Conservation (phyloP, 108 stramenopile species). For the Nitzschia sp. region DNA sequence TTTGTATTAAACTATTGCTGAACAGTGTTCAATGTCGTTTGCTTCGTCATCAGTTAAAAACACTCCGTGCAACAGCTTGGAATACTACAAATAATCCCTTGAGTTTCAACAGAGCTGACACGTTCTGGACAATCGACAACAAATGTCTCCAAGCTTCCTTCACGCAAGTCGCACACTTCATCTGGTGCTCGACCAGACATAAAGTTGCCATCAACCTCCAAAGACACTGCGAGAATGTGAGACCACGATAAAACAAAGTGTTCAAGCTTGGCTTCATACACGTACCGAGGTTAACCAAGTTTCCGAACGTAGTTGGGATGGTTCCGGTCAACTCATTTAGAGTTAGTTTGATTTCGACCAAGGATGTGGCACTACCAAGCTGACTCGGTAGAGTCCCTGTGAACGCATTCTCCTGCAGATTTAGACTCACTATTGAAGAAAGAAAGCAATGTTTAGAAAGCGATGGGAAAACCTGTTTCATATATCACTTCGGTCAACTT, state of each 20-base stretch:
- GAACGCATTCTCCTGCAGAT: conserved; percentile 28
- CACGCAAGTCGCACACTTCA: conserved; percentile 55
- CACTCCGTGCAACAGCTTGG: conserved; percentile 45
- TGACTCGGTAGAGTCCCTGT: conserved; percentile 26
- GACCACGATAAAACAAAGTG: background rate
- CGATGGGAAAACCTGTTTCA: background rate
- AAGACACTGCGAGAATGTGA: conserved; percentile 13
- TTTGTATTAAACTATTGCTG: too few relatives aligned
- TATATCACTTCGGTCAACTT: background rate
- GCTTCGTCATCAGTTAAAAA: conserved; percentile 12
- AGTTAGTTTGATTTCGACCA: conserved; percentile 24
- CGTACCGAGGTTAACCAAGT: conserved; percentile 21
- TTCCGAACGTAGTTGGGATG: conserved; percentile 21
- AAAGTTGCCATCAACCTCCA: conserved; percentile 33
- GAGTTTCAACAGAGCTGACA: conserved; percentile 3
- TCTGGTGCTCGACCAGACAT: conserved; percentile 46
- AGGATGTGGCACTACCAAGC: conserved; percentile 14
- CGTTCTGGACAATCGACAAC: conserved; percentile 38
- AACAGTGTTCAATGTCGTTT: too few relatives aligned
- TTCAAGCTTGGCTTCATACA: background rate
- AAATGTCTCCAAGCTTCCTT: conserved; percentile 20
- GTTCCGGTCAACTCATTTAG: conserved; percentile 22
- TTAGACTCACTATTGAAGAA: conserved; percentile 5
- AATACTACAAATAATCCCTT: conserved; percentile 39
- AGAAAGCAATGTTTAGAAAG: too few relatives aligned